Evolutionary conservation across 2,329 filamentous ascomycete genomes (phyloP).

Genomic region (Fusarium citri): DNA sequence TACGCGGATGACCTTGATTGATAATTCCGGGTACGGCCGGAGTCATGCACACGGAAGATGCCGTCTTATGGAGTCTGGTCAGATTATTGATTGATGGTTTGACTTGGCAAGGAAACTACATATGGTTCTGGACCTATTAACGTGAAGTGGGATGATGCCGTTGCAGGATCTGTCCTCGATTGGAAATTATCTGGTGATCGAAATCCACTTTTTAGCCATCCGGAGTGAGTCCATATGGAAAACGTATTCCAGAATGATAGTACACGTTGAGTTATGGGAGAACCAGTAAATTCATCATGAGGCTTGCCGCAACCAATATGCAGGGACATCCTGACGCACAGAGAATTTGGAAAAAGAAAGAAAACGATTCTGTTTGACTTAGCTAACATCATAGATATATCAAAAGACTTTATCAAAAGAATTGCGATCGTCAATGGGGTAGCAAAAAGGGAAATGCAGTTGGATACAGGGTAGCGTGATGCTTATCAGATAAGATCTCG

Average conservation of each 20-base stretch:
- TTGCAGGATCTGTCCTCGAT: background rate
- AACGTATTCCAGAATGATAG: too few relatives aligned
- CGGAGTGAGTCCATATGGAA: too few relatives aligned
- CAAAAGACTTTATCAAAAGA: too few relatives aligned
- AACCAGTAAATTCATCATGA: too few relatives aligned
- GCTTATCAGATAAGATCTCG: too few relatives aligned
- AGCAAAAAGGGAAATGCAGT: too few relatives aligned
- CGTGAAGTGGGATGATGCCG: background rate
- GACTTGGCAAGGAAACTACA: background rate
- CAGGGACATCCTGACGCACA: too few relatives aligned
- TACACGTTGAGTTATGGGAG: accelerated
- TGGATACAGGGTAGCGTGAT: accelerated
- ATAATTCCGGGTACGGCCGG: background rate
- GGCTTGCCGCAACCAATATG: too few relatives aligned
- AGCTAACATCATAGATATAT: too few relatives aligned
- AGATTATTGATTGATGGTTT: background rate
- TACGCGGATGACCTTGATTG: background rate
- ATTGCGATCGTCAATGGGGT: too few relatives aligned
- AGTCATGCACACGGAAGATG: background rate
- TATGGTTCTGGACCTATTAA: background rate
- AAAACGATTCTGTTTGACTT: too few relatives aligned
- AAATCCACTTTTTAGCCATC: background rate
- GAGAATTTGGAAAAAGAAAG: too few relatives aligned
- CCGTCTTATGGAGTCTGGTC: background rate
- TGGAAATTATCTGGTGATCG: background rate